phyloP scores from a whole-genome alignment of 768 basidiomycete species.

The Mycena leptocephala region DNA sequence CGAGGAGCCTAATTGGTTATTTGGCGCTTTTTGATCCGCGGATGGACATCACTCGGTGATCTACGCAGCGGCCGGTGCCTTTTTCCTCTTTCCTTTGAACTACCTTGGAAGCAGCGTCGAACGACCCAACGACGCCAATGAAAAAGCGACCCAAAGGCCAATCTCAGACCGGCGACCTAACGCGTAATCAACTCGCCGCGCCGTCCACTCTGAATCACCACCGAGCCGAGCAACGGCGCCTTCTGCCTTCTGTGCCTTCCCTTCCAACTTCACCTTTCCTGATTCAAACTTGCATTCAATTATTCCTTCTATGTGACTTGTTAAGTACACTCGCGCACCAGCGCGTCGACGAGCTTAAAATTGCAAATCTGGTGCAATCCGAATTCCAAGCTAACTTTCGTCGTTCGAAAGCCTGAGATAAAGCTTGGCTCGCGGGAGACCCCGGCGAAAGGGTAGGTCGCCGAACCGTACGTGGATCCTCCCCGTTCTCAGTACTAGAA shows the following conservation, averaged over 20 bases:
- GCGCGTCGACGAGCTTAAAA: slow-evolving; percentile 17
- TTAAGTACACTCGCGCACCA: slow-evolving; percentile 4
- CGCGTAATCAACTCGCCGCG: slow-evolving; percentile 29
- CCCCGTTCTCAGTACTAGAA: too few species aligned
- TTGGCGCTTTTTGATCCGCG: background rate
- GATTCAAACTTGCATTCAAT: background rate
- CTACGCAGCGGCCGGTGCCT: too few species aligned
- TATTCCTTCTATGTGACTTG: background rate
- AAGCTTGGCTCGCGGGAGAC: slow-evolving; percentile 22
- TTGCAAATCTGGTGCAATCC: background rate
- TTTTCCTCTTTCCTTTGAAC: too few species aligned
- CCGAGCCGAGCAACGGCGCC: slow-evolving; percentile 19
- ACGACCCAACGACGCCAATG: too few species aligned
- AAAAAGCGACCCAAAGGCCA: too few species aligned
- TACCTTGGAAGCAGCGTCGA: too few species aligned
- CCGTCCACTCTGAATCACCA: background rate
- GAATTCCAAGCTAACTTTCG: too few species aligned
- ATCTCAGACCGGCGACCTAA: slow-evolving; percentile 10
- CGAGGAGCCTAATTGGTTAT: background rate
- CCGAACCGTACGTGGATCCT: slow-evolving; percentile 17
- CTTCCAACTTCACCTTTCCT: background rate
- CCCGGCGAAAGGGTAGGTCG: slow-evolving; percentile 3
- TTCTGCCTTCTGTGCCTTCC: slow-evolving; percentile 22
- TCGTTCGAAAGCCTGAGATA: too few species aligned
- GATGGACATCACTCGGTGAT: background rate